Evolutionary conservation across 345 rosid genomes (phyloP), one percentile per base, ranked within the genome.

Genomic region (Cardiospermum halicacabum): DNA sequence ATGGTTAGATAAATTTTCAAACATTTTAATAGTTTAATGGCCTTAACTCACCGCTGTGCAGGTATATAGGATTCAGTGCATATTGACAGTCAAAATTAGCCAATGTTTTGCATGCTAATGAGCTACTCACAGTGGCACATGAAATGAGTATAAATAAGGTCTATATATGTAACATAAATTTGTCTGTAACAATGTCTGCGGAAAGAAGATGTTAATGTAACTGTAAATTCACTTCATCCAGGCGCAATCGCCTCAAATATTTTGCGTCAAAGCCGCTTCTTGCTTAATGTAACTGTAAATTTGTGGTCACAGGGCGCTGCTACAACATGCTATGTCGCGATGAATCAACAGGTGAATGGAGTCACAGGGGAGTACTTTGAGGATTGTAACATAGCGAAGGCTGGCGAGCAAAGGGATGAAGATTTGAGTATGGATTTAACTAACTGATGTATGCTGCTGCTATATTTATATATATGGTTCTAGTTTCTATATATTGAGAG

Each of bases 31-130:
- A 39, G 43, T 39, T 39, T 39, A 15, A 39, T 8, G 10, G 12
- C 12, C 43, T 39, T 11, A 15, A 39, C 43, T 34, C 10, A 11
- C 8, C 10, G 6, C 0, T 34, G 9, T 34, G 10, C 39, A 34
- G 39, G 7, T 34, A 34, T 11, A 70, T 60, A 69, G 69, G 72
- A 21, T 31, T 50, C 56, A 69, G 62, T 32, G 84, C 89, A n/a
- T 88, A 85, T 70, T 87, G 87, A 55, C 89, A 85, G 65, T 83
- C 91, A 56, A 91, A 91, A 72, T 84, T 91, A n/a, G 82, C 84
- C 60, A 88, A 84, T 63, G 60, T 88, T 62, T 71, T 91, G 80
- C 91, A 88, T 64, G 85, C 89, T 22, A 83, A 79, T 64, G 97
- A 91, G 85, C 89, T 91, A 22, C n/a, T n/a, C n/a, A n/a, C n/a